A percentile compares a stretch with the other conserved stretches of the same genome.
phyloP scores from a whole-genome alignment of 2,329 filamentous ascomycete genomes.

The Beauveria sp. region DNA sequence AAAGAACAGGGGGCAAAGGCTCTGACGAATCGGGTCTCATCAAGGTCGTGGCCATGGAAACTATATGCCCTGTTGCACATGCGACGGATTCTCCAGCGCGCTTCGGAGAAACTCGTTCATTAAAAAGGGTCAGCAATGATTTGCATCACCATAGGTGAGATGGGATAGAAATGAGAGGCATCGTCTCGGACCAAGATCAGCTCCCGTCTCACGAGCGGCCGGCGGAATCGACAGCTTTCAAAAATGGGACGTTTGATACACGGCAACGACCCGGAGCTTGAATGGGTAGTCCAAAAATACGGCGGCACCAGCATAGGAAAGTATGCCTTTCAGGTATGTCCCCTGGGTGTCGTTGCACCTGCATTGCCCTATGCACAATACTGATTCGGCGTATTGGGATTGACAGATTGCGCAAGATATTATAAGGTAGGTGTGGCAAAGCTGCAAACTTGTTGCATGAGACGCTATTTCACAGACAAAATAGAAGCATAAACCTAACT shows the following conservation, averaged over 20 bases:
- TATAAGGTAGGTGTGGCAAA: not conserved
- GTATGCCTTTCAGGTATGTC: not conserved
- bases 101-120: not conserved
- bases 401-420: not conserved
- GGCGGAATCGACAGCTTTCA: not conserved
- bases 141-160: not conserved
- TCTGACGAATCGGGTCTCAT: not conserved
- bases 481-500: conserved; percentile 10
- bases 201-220: too few species aligned
- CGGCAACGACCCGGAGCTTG: not conserved
- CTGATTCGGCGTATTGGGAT: not conserved
- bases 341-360: too few species aligned
- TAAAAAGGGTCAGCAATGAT: not conserved
- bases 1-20: not conserved
- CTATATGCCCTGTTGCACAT: not conserved
- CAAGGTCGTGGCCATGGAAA: not conserved
- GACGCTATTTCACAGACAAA: not conserved
- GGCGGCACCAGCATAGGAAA: conserved; percentile 9
- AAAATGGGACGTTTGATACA: not conserved
- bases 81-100: not conserved
- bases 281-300: conserved; percentile 2
- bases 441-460: not conserved
- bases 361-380: not conserved
- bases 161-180: too few species aligned
- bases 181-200: too few species aligned